Conservation (phyloP, 2,329 filamentous ascomycete species). For the Arthrobotrys sinensis region DNA sequence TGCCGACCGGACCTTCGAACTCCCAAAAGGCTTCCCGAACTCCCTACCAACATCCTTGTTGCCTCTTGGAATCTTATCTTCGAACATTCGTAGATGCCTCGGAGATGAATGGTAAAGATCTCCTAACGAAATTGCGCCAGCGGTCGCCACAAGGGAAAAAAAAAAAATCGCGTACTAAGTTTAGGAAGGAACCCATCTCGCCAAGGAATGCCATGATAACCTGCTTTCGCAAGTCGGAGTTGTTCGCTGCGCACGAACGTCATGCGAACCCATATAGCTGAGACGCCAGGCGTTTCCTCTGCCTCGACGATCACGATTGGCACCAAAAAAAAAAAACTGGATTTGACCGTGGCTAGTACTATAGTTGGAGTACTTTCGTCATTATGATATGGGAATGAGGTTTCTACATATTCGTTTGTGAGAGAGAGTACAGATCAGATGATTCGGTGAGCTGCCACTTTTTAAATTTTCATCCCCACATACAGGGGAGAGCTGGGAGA, state of each 20-base stretch:
- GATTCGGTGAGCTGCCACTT: conserved; percentile 23
- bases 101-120: conserved; percentile 14
- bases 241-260: conserved; percentile 25
- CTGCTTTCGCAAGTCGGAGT: conserved; percentile 25
- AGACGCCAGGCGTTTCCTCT: conserved; percentile 22
- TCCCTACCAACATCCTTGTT: too few relatives aligned
- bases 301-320: neutral
- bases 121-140: neutral
- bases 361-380: neutral
- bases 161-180: conserved; percentile 46
- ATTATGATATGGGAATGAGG: conserved; percentile 2
- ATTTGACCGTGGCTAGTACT: conserved; percentile 9
- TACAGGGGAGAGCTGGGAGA: conserved; percentile 26
- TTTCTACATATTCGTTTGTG: neutral
- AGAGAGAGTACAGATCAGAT: neutral
- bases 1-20: too few relatives aligned
- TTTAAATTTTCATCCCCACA: conserved; percentile 6
- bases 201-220: conserved; percentile 29
- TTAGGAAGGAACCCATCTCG: conserved; percentile 31
- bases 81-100: neutral
- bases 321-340: neutral
- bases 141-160: conserved; percentile 9
- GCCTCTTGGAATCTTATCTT: neutral
- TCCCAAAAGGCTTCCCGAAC: too few relatives aligned
- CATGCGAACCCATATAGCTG: conserved; percentile 25